Percentiles rank a stretch among this genome's conserved stretches.
Evolutionary conservation across 768 basidiomycete species (phyloP).

Genomic region (Suillus occidentalis): DNA sequence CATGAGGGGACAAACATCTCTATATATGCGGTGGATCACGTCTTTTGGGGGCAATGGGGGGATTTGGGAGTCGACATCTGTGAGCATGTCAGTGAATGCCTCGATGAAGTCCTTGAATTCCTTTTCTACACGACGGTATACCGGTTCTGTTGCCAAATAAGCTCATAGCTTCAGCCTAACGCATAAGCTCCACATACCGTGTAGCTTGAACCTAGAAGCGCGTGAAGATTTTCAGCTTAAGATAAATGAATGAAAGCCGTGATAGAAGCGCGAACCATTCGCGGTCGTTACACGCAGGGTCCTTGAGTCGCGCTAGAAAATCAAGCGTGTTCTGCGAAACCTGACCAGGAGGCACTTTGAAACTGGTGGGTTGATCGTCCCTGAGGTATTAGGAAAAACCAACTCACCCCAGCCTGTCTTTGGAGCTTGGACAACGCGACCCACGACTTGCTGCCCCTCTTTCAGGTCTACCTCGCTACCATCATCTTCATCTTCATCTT

Average conservation of each 20-base stretch:
- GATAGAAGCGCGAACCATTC: slow-evolving; percentile 55
- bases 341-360: slow-evolving; percentile 75
- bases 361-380: background rate
- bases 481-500: slow-evolving; percentile 22
- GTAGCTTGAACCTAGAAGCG: slow-evolving; percentile 73
- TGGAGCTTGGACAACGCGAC: slow-evolving; percentile 77
- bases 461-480: slow-evolving; percentile 47
- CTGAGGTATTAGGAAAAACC: background rate
- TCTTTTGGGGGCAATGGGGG: slow-evolving; percentile 91
- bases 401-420: slow-evolving; percentile 74
- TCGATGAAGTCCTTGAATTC: slow-evolving; percentile 90
- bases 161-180: background rate
- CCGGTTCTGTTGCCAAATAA: slow-evolving; percentile 21
- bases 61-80: slow-evolving; percentile 75
- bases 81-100: slow-evolving; percentile 62
- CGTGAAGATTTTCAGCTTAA: background rate
- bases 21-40: slow-evolving; percentile 55
- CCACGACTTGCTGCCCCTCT: slow-evolving; percentile 72
- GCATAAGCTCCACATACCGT: slow-evolving; percentile 44
- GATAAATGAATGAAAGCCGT: background rate
- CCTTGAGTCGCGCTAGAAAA: slow-evolving; percentile 68
- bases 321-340: slow-evolving; percentile 85
- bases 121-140: slow-evolving; percentile 61
- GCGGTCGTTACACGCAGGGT: slow-evolving; percentile 81
- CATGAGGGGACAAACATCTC: background rate